Base-by-base conservation (phyloP, 163 green algal genomes). In the Dunaliella salina region DNA sequence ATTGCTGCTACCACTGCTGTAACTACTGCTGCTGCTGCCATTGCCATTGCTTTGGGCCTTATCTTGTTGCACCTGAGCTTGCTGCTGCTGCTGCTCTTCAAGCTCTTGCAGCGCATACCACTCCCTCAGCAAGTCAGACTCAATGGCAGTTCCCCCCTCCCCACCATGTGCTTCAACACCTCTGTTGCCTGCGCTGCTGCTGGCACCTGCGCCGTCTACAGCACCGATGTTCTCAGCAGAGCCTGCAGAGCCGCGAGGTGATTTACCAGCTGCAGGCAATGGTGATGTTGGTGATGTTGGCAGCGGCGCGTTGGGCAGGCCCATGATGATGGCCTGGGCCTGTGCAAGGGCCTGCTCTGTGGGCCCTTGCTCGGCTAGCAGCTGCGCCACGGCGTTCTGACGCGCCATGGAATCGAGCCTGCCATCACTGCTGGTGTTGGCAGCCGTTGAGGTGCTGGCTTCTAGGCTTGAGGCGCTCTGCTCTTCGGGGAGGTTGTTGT, bases 11-110 rank as follows among this genome's bases (percentile, higher is more conserved):
- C 8, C 4, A 26, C 12, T n/a, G 32, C 79, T 82, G 78, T 30
- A 50, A 35, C 34, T 83, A 33, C 80, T 59, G 80, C 33, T 83
- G 80, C 80, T 83, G 80, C 33, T 83, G 80, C 80, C 32, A 5
- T 15, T 83, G 80, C 80, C 69, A 17, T 17, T 83, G 32, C 33
- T 67, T 3, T n/a, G 33, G 4, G 20, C 33, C 1, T 33, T 83
- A 1, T 34, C 35, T 17, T 35, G 15, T 35, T 72, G 80, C 40
- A 8, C 33, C 24, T 33, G 24, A 3, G 17, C 11, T 33, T 84
- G 80, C 35, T 84, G 80, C 80, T 79, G 45, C 45, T 78, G 32
- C 26, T 80, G 46, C 45, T 26, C 0, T 0, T 34, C 81, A 15
- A 24, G 45, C 45, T 85, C 34, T 18, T 78, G 46, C 57, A 80